phyloP scores from a whole-genome alignment of 2,329 filamentous ascomycete genomes.

The Epichloe festucae region DNA sequence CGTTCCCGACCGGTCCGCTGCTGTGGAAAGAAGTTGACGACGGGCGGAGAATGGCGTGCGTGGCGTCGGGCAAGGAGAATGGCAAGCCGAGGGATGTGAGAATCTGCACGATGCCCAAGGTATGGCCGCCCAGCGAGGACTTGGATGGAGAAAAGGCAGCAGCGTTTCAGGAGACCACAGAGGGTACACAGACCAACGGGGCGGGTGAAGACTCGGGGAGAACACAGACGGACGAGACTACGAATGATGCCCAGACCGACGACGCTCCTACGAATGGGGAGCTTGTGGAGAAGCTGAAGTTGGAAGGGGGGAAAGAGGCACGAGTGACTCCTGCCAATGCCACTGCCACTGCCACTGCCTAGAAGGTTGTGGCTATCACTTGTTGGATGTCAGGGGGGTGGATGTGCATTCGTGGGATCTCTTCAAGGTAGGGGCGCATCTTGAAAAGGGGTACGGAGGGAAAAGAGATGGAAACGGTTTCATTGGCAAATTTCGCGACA shows the following conservation, averaged over 20 bases:
- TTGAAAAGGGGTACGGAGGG: not conserved
- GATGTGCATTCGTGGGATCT: too few species aligned
- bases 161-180: constrained; percentile 2
- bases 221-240: constrained; percentile 13
- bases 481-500: too few species aligned
- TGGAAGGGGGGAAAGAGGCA: constrained; percentile 11
- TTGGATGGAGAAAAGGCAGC: constrained; percentile 6
- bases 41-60: constrained; percentile 34
- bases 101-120: constrained; percentile 38
- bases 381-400: not conserved
- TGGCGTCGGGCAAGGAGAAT: constrained; percentile 36
- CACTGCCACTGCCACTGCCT: not conserved
- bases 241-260: constrained; percentile 5
- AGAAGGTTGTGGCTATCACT: not conserved
- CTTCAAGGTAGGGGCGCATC: not conserved
- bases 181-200: constrained; percentile 17
- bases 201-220: constrained; percentile 9
- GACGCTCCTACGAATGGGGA: constrained; percentile 16
- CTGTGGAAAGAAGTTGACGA: constrained; percentile 38
- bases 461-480: too few species aligned
- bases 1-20: constrained; percentile 43
- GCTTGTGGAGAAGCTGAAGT: constrained; percentile 19
- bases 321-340: constrained; percentile 7
- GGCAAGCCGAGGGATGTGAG: constrained; percentile 32
- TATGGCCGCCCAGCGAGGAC: constrained; percentile 11